Evolutionary conservation across 2,329 filamentous ascomycete species (phyloP).

Genomic region (Harringtonia lauricola): DNA sequence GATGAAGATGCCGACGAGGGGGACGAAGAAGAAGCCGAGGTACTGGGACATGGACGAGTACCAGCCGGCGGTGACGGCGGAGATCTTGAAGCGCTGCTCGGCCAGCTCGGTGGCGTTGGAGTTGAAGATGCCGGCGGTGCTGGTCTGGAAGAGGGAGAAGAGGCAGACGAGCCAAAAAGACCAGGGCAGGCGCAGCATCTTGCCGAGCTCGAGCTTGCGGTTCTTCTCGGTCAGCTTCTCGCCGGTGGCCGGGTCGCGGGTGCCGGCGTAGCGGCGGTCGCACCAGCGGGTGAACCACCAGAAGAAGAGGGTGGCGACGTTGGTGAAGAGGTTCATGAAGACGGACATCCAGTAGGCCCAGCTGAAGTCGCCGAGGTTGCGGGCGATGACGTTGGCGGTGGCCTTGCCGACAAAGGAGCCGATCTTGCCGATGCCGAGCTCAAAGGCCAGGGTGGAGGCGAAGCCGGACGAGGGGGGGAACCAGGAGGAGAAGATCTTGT

Average conservation of each 20-base stretch:
- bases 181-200: conserved; percentile 47
- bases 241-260: conserved; percentile 42
- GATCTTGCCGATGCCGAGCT: conserved; percentile 49
- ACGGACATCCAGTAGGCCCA: conserved; percentile 53
- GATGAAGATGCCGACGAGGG: conserved; percentile 29
- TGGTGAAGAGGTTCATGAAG: conserved; percentile 54
- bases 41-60: conserved; percentile 47
- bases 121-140: conserved; percentile 39
- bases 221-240: conserved; percentile 48
- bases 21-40: conserved; percentile 45
- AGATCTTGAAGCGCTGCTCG: conserved; percentile 44
- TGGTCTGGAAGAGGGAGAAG: conserved; percentile 49
- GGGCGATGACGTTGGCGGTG: conserved; percentile 11
- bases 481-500: conserved; percentile 55
- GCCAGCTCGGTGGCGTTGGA: conserved; percentile 51
- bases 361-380: conserved; percentile 38
- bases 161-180: conserved; percentile 43
- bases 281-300: conserved; percentile 39
- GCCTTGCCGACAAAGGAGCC: conserved; percentile 47
- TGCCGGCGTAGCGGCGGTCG: conserved; percentile 29
- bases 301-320: conserved; percentile 39
- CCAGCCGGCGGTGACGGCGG: conserved; percentile 45
- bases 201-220: conserved; percentile 42
- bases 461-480: conserved; percentile 51
- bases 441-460: conserved; percentile 48